Evolutionary conservation across 2,329 filamentous ascomycete species (phyloP), one percentile per base, ranked within the genome.

Genomic region (Sphaerulina populicola): DNA sequence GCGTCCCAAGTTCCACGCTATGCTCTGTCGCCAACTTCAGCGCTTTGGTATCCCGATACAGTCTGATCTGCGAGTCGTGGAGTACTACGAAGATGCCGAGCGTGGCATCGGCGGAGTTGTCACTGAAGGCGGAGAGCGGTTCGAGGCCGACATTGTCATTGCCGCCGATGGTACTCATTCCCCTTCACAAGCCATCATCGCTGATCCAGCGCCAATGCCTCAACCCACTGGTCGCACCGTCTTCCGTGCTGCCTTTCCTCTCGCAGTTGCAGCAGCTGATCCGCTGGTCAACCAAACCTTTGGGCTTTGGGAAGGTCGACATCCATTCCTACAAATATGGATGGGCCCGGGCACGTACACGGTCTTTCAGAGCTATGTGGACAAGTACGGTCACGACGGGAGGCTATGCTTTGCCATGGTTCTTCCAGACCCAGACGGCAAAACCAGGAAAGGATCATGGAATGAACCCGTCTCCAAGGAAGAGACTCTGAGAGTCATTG

Each of bases 391-490:
- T 12, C 27, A 39, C 38, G 58, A 57, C 38, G 54, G 54, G 3
- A 48, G 43, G 49, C 72, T 78, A 49, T 74, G 71, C 49, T 79
- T 76, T 74, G 76, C 77, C 4, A 72, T 76, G 31, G 77, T 76
- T 4, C 71, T 72, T 45, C 70, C 71, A 54, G 72, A 75, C 52
- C 47, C 49, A 12, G 51, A 51, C 18, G 53, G 51, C 30, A 52
- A 51, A 21, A 38, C 21, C 10, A 50, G 50, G 7, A 54, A 69
- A 36, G 73, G 76, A 58, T 72, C 70, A 0, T 77, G 73, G 73
- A 72, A 70, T 49, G 69, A 71, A 45, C 69, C 70, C 23, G 72
- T 72, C 14, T 30, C 46, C 4, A 50, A 43, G 15, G 55, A 56
- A 6, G 67, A 75, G 47, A 69, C 57, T 9, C 46, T 61, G 1